phyloP scores from a whole-genome alignment of 768 basidiomycete species.

The Russula virescens region DNA sequence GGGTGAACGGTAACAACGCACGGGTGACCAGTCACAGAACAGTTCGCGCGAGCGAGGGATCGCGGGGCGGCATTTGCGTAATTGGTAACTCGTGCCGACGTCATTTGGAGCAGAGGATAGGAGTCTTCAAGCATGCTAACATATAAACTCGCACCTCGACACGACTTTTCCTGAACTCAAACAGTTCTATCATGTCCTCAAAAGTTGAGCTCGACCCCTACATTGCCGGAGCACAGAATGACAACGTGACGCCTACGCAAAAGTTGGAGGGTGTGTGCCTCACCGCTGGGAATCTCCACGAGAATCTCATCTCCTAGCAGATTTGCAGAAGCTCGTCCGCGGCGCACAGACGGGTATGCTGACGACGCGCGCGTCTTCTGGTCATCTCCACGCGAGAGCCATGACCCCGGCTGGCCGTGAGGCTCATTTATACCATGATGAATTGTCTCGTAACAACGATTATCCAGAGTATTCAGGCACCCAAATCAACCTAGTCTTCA shows the following conservation, averaged over 20 bases:
- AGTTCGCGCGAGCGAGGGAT: too few relatives aligned
- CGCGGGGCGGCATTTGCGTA: background rate
- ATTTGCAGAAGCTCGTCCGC: slow-evolving; percentile 59
- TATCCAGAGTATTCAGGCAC: slow-evolving; percentile 39
- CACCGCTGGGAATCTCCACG: background rate
- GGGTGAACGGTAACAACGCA: too few relatives aligned
- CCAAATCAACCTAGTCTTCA: slow-evolving; percentile 56
- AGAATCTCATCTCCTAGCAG: slow-evolving; percentile 31
- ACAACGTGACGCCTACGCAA: slow-evolving; percentile 49
- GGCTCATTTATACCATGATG: slow-evolving; percentile 22
- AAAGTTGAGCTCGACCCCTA: slow-evolving; percentile 63
- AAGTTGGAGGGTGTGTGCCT: slow-evolving; percentile 52
- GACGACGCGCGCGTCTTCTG: slow-evolving; percentile 62
- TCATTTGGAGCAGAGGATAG: background rate
- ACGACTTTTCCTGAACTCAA: too few relatives aligned
- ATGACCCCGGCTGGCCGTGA: slow-evolving; percentile 71
- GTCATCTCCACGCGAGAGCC: slow-evolving; percentile 70
- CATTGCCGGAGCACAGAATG: slow-evolving; percentile 57
- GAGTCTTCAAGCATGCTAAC: background rate
- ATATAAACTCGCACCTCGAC: too few relatives aligned
- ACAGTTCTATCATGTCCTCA: slow-evolving; percentile 13
- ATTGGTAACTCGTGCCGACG: background rate
- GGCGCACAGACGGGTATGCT: slow-evolving; percentile 68
- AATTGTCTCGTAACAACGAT: background rate
- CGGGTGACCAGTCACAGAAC: too few relatives aligned